Conservation (phyloP, 2,329 filamentous ascomycete species). For the Aspergillus bombycis region DNA sequence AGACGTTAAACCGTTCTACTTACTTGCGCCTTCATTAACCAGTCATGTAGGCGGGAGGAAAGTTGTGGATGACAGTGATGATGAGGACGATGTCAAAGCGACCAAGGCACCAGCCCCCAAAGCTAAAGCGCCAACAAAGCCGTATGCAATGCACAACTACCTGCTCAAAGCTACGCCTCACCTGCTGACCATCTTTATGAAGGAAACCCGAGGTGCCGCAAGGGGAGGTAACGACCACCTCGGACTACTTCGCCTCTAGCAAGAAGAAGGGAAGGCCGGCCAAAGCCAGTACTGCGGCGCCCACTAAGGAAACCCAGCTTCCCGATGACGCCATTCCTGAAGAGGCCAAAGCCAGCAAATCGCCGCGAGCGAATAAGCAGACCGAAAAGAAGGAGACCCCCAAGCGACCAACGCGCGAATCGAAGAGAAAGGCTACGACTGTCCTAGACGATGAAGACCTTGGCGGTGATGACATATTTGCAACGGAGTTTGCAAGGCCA, state of each 20-base stretch:
- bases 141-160: constrained; percentile 46
- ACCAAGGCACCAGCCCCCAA: constrained; percentile 42
- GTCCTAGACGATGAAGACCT: constrained; percentile 68
- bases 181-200: constrained; percentile 10
- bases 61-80: constrained; percentile 79
- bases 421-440: constrained; percentile 39
- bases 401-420: constrained; percentile 19
- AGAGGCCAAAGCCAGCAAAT: constrained; percentile 10
- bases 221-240: constrained; percentile 62
- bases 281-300: constrained; percentile 30
- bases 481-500: constrained; percentile 67
- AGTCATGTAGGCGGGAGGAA: constrained; percentile 57
- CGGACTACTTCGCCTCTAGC: constrained; percentile 63
- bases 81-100: constrained; percentile 63
- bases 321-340: constrained; percentile 13
- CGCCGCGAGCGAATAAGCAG: constrained; percentile 43
- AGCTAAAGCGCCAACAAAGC: constrained; percentile 45
- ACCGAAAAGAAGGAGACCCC: constrained; percentile 48
- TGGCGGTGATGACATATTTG: constrained; percentile 80
- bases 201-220: constrained; percentile 55
- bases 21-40: constrained; percentile 8
- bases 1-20: constrained; percentile 11
- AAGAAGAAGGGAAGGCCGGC: constrained; percentile 58
- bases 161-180: neutral
- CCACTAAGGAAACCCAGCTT: constrained; percentile 22